A percentile compares a stretch with the other conserved stretches of the same genome.
Conservation (phyloP, 768 basidiomycete species). For the Antrodiella citrinella region DNA sequence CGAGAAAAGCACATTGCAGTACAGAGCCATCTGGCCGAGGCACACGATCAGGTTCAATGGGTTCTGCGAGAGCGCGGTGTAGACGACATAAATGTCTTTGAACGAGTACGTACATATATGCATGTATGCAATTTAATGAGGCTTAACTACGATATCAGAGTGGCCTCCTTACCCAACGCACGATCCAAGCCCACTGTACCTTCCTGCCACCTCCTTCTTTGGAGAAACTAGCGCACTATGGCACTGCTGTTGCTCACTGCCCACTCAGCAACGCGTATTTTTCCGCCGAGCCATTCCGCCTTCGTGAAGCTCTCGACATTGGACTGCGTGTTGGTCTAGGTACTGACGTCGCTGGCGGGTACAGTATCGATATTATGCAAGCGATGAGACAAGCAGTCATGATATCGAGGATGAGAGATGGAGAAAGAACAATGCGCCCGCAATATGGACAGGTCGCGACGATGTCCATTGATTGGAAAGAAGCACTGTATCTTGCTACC, state of each 20-base stretch:
- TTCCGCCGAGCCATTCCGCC: slow-evolving; percentile 58
- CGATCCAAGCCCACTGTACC: slow-evolving; percentile 87
- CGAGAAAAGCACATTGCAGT: slow-evolving; percentile 38
- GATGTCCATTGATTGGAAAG: slow-evolving; percentile 71
- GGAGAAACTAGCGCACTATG: slow-evolving; percentile 35
- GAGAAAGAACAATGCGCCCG: slow-evolving; percentile 26
- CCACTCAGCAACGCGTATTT: slow-evolving; percentile 88
- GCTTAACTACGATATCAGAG: slow-evolving; percentile 30
- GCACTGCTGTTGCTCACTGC: slow-evolving; percentile 75
- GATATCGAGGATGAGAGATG: slow-evolving; percentile 63
- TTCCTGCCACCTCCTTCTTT: slow-evolving; percentile 53
- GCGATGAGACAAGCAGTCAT: slow-evolving; percentile 76
- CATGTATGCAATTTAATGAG: not conserved
- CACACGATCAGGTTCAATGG: slow-evolving; percentile 67
- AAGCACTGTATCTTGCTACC: slow-evolving; percentile 75
- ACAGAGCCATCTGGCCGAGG: slow-evolving; percentile 82
- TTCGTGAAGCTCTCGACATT: slow-evolving; percentile 60
- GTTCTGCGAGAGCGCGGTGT: slow-evolving; percentile 51
- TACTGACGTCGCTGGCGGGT: slow-evolving; percentile 83
- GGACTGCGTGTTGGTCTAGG: slow-evolving; percentile 74
- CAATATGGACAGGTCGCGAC: slow-evolving; percentile 7
- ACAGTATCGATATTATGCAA: slow-evolving; percentile 67
- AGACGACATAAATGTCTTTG: slow-evolving; percentile 72
- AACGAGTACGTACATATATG: slow-evolving; percentile 35
- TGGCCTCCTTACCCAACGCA: slow-evolving; percentile 51